Evolutionary conservation across 2,329 filamentous ascomycete species (phyloP).

Genomic region (Arthrobotrys musiformis): DNA sequence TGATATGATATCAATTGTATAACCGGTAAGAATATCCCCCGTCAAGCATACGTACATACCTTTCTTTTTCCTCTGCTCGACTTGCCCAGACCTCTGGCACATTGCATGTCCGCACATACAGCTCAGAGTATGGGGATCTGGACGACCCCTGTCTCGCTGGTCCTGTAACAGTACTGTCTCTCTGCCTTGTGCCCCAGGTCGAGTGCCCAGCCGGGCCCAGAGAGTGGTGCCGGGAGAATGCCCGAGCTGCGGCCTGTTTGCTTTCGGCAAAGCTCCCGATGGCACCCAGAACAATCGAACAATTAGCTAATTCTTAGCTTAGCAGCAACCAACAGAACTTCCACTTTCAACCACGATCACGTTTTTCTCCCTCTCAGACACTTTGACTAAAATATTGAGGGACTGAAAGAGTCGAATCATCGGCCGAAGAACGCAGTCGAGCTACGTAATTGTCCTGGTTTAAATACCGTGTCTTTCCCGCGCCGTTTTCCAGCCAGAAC

Average conservation of each 20-base stretch:
- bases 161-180: too few species aligned
- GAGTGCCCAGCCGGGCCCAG: too few species aligned
- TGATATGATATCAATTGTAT: not conserved
- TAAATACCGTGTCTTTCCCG: slow-evolving; percentile 33
- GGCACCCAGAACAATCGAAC: slow-evolving; percentile 18
- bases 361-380: not conserved
- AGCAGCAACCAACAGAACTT: slow-evolving; percentile 26
- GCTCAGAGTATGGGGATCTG: too few species aligned
- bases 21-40: not conserved
- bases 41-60: not conserved
- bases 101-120: too few species aligned
- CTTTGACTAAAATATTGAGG: too few species aligned
- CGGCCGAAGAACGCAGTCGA: slow-evolving; percentile 45
- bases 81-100: too few species aligned
- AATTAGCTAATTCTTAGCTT: not conserved
- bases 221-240: not conserved
- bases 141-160: too few species aligned
- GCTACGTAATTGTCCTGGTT: slow-evolving; percentile 4
- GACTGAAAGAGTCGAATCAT: too few species aligned
- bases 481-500: not conserved
- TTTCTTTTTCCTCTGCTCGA: not conserved
- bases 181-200: not conserved
- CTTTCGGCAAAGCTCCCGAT: slow-evolving; percentile 53
- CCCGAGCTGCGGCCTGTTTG: slow-evolving; percentile 50
- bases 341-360: slow-evolving; percentile 47